Evolutionary conservation across 2,329 filamentous ascomycete genomes (phyloP), one percentile per base, ranked within the genome.

Genomic region (Macroventuria anomochaeta): DNA sequence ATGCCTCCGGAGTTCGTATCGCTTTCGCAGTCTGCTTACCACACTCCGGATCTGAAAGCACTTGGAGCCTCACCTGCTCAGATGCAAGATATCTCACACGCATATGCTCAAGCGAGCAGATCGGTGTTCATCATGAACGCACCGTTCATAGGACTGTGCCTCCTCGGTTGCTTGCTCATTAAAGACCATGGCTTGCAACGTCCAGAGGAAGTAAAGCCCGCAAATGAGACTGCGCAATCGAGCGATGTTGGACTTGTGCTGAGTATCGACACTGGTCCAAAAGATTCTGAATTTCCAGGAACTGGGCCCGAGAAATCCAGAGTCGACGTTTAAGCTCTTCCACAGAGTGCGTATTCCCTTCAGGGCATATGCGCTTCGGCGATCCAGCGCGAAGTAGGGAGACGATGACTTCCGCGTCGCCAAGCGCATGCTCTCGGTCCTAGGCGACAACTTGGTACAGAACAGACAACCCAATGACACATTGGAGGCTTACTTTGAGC

Each of bases 41-140:
- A 53, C 4, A 55, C 47, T 0, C 55, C 61, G 5, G 42, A 61
- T 34, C 59, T 65, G 28, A 33, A 52, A 3, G 20, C 50, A 7
- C 26, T 51, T 11, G 34, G 15, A 7, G 40, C 39, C 15, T 26
- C 48, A 15, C 15, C 33, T 33, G 18, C 32, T 8, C 11, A 51
- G n/a, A 18, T 38, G 8, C 33, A 11, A 7, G 15, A 23, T 3
- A 78, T 85, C 2, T 55, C 82, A 7, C 59, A 75, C 32, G 80
- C 83, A 0, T 86, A 85, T 65, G 80, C 80, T 65, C 72, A 73
- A 8, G 85, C 82, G 0, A 85, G 80, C 18, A 76, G 77, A 25
- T 77, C 79, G 0, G 83, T 87, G 0, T 87, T 87, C 55, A 79
- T 82, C 20, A 66, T 85, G 32, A 83, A 83, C 64, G 77, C 83